These are phyloP conservation scores for Vanrija humicola DNA, from an alignment of 1,284 basidiomycete species.

Conservation along the genomic window DNA sequence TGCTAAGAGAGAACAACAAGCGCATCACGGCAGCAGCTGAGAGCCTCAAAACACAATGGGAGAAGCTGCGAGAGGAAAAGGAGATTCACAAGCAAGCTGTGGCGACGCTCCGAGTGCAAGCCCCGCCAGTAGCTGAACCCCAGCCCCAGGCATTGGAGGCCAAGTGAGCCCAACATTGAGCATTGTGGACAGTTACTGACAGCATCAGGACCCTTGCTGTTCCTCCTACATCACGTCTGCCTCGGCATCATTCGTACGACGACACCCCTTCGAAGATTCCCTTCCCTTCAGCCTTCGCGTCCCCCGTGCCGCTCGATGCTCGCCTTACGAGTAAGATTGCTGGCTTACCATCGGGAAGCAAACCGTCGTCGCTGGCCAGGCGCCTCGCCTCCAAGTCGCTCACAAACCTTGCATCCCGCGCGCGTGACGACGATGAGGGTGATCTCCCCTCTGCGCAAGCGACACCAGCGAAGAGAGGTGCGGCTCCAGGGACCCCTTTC, in stretches of 20 bases:
- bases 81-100: conserved; percentile 38
- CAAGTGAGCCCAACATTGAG: not conserved
- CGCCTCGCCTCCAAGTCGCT: conserved; percentile 38
- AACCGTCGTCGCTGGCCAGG: not conserved
- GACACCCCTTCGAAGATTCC: conserved; percentile 48
- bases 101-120: not conserved
- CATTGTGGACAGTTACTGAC: not conserved
- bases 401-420: conserved; percentile 36
- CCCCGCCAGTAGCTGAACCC: not conserved
- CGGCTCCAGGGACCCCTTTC: not conserved
- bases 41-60: conserved; percentile 53
- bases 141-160: not conserved
- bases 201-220: conserved; percentile 25
- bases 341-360: not conserved
- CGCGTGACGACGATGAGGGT: conserved; percentile 24
- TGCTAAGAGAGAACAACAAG: conserved; percentile 62
- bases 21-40: conserved; percentile 66
- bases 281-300: conserved; percentile 17
- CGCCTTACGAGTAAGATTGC: conserved; percentile 9
- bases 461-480: conserved; percentile 1
- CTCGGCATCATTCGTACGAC: conserved; percentile 26
- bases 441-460: not conserved
- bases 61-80: conserved; percentile 56
- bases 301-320: conserved; percentile 6
- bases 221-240: conserved; percentile 13